phyloP scores from a whole-genome alignment of 192 early-diverging fungal species.

The Umbelopsis vinacea region DNA sequence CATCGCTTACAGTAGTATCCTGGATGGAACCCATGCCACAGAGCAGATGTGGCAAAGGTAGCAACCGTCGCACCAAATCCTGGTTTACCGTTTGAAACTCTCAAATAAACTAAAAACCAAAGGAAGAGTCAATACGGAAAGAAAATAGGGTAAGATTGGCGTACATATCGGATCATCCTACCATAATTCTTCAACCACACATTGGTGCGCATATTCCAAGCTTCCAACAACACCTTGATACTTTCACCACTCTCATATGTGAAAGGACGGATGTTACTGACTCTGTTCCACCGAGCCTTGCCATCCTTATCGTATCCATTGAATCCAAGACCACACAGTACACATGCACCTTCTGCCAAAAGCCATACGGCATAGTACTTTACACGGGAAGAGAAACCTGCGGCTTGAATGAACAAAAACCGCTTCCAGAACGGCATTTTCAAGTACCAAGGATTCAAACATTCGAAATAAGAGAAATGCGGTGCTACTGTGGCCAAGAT shows the following conservation, averaged over 20 bases:
- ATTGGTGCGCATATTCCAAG: conserved; percentile 93
- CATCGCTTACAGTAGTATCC: conserved; percentile 72
- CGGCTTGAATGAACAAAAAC: conserved; percentile 61
- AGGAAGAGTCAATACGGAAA: no score
- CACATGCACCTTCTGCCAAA: conserved; percentile 84
- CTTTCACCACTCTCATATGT: conserved; percentile 80
- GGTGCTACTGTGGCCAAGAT: conserved; percentile 43
- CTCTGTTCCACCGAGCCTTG: conserved; percentile 66
- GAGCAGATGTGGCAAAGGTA: conserved; percentile 84
- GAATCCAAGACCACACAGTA: conserved; percentile 83
- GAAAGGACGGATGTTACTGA: conserved; percentile 78
- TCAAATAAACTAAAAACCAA: conserved; percentile 60
- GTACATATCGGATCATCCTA: conserved; percentile 52
- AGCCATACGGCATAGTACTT: conserved; percentile 95
- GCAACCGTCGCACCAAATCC: conserved; percentile 63
- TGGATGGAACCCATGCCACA: conserved; percentile 97
- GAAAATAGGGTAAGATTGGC: no score
- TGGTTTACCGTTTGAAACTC: conserved; percentile 61
- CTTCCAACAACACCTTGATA: conserved; percentile 73
- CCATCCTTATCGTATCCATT: conserved; percentile 66
- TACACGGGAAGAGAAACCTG: conserved; percentile 64
- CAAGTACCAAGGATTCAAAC: conserved; percentile 39
- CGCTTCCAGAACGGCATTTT: conserved; percentile 36
- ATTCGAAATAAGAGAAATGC: conserved; percentile 36
- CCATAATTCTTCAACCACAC: conserved; percentile 88